Conservation (phyloP, 768 basidiomycete genomes). For the Melanogaster broomeanus region DNA sequence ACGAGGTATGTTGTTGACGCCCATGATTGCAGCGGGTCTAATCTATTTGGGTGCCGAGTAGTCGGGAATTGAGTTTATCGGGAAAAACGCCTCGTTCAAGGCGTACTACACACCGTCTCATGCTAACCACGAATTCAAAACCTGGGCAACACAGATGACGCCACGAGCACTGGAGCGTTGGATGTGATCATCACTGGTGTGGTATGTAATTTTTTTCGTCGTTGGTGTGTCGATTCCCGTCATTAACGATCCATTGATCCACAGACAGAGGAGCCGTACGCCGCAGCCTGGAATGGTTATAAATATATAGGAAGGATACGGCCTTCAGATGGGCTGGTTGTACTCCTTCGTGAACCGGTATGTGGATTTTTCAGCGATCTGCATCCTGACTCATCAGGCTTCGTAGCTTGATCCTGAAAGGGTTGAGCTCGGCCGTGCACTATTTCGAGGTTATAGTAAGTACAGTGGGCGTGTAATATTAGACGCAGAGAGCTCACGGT, state of each 20-base stretch:
- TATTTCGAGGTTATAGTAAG: conserved; percentile 54
- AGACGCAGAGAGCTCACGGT: conserved; percentile 8
- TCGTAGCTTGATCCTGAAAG: conserved; percentile 26
- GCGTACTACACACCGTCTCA: conserved; percentile 42
- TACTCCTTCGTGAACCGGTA: conserved; percentile 54
- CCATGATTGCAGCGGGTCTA: background rate
- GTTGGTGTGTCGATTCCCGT: background rate
- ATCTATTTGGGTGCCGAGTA: conserved; percentile 1
- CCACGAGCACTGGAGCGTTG: conserved; percentile 20
- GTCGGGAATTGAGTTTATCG: conserved; percentile 32
- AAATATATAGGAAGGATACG: conserved; percentile 59
- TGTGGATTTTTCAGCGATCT: conserved; percentile 16
- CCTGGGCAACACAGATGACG: conserved; percentile 13
- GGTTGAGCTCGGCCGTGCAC: conserved; percentile 32
- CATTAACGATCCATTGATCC: background rate
- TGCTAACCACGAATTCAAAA: conserved; percentile 16
- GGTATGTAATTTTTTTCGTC: conserved; percentile 33
- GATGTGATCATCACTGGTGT: conserved; percentile 58
- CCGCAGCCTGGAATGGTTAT: conserved; percentile 58
- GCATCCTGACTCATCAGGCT: conserved; percentile 5
- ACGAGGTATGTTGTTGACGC: conserved; percentile 19
- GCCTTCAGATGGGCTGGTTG: conserved; percentile 58
- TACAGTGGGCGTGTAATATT: background rate
- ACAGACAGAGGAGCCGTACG: conserved; percentile 49
- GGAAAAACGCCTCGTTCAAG: conserved; percentile 37